These are phyloP conservation scores for Lecanicillium sp. DNA, from an alignment of 2,329 filamentous ascomycete species.

Conservation along the genomic window DNA sequence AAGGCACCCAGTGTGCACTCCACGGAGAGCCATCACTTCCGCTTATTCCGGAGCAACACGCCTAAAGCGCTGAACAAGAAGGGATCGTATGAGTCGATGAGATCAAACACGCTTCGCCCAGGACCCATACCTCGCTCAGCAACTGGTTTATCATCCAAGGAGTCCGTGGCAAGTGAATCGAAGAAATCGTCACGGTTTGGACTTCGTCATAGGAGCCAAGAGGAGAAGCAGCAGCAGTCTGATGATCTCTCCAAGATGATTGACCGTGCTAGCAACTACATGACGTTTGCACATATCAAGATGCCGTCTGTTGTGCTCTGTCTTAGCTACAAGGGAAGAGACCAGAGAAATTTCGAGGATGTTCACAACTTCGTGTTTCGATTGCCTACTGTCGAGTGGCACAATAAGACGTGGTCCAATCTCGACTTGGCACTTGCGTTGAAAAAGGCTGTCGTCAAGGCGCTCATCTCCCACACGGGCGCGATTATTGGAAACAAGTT, in stretches of 20 bases:
- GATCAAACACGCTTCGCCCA: constrained; percentile 29
- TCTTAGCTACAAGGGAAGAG: constrained; percentile 92
- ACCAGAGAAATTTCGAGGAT: constrained; percentile 91
- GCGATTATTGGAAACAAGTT: constrained; percentile 98
- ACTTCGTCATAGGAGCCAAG: constrained; percentile 39
- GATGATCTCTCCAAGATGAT: constrained; percentile 98
- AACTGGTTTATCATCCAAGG: constrained; percentile 36
- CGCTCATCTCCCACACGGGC: constrained; percentile 88
- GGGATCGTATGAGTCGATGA: constrained; percentile 48
- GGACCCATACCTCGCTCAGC: constrained; percentile 34
- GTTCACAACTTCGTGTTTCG: constrained; percentile 97
- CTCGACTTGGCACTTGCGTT: constrained; percentile 85
- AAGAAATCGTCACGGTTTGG: constrained; percentile 49
- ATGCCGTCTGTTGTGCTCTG: constrained; percentile 93
- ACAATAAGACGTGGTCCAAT: constrained; percentile 99
- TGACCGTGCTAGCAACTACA: constrained; percentile 86
- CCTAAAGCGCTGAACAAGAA: constrained; percentile 42
- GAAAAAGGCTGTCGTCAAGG: constrained; percentile 90
- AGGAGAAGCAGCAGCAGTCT: constrained; percentile 55
- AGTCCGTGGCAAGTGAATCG: constrained; percentile 27
- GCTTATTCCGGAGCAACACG: constrained; percentile 39
- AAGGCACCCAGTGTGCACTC: constrained; percentile 43
- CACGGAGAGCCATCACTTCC: constrained; percentile 40
- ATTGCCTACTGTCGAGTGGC: constrained; percentile 87
- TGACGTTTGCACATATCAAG: constrained; percentile 93